phyloP scores from a whole-genome alignment of 495 filamentous ascomycete genomes.

The Penicillium canariense region DNA sequence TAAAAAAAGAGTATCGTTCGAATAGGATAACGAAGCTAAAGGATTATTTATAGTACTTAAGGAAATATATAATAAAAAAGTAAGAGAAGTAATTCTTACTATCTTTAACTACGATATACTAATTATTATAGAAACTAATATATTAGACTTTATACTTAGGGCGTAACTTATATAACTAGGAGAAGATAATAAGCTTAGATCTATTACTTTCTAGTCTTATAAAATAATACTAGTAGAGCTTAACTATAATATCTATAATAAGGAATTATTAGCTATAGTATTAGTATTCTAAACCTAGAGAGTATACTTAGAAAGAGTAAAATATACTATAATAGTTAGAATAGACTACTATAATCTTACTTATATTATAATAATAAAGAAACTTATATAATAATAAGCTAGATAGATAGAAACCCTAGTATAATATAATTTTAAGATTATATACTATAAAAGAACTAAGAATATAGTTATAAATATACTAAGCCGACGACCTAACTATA shows the following conservation, averaged over 20 bases:
- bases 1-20: not conserved
- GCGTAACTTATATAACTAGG: too few species aligned
- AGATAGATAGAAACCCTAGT: not conserved
- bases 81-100: not conserved
- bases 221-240: not conserved
- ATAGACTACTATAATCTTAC: slow-evolving; percentile 1
- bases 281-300: not conserved
- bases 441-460: not conserved
- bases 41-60: not conserved
- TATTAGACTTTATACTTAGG: not conserved
- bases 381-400: not conserved
- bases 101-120: not conserved
- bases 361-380: not conserved
- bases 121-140: not conserved
- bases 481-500: not conserved
- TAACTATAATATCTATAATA: not conserved
- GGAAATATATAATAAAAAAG: not conserved
- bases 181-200: not conserved
- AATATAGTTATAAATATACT: not conserved
- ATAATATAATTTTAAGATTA: not conserved
- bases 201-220: not conserved
- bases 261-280: slow-evolving; percentile 5
- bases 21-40: not conserved
- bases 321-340: not conserved
- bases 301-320: not conserved